Evolutionary conservation across 2,329 filamentous ascomycete species (phyloP).

Genomic region (Fusarium multiceps): DNA sequence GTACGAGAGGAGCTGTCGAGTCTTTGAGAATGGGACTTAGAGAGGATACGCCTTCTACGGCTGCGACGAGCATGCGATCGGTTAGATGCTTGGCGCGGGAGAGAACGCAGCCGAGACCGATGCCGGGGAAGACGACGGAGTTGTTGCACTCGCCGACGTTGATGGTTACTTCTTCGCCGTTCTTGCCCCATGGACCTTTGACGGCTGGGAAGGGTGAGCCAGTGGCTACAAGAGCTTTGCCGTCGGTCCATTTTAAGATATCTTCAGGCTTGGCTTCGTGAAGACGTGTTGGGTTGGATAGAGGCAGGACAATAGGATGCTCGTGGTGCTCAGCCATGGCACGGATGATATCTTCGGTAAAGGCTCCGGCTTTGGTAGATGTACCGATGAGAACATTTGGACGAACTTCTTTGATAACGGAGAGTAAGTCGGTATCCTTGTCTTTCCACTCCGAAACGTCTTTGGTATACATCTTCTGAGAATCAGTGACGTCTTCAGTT

Average conservation of each 20-base stretch:
- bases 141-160: slow-evolving; percentile 87
- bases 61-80: slow-evolving; percentile 84
- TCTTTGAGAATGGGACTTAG: slow-evolving; percentile 76
- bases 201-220: slow-evolving; percentile 86
- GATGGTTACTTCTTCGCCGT: slow-evolving; percentile 58
- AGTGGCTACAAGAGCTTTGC: slow-evolving; percentile 82
- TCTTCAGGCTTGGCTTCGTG: slow-evolving; percentile 85
- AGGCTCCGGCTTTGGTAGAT: slow-evolving; percentile 79
- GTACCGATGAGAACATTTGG: slow-evolving; percentile 88
- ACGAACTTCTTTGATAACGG: slow-evolving; percentile 75
- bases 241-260: slow-evolving; percentile 80
- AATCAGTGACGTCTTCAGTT: slow-evolving; percentile 68
- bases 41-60: slow-evolving; percentile 76
- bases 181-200: slow-evolving; percentile 64
- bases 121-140: slow-evolving; percentile 85
- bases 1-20: slow-evolving; percentile 73
- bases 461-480: slow-evolving; percentile 75
- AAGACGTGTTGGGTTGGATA: slow-evolving; percentile 86
- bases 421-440: slow-evolving; percentile 68
- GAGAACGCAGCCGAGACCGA: slow-evolving; percentile 82
- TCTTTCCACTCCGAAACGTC: slow-evolving; percentile 71
- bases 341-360: slow-evolving; percentile 77
- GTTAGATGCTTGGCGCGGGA: slow-evolving; percentile 74
- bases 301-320: slow-evolving; percentile 80
- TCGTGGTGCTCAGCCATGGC: slow-evolving; percentile 81